A percentile compares a stretch with the other conserved stretches of the same genome.
Evolutionary conservation across 106 monocot species (phyloP).

Genomic region (Gastrodia elata): DNA sequence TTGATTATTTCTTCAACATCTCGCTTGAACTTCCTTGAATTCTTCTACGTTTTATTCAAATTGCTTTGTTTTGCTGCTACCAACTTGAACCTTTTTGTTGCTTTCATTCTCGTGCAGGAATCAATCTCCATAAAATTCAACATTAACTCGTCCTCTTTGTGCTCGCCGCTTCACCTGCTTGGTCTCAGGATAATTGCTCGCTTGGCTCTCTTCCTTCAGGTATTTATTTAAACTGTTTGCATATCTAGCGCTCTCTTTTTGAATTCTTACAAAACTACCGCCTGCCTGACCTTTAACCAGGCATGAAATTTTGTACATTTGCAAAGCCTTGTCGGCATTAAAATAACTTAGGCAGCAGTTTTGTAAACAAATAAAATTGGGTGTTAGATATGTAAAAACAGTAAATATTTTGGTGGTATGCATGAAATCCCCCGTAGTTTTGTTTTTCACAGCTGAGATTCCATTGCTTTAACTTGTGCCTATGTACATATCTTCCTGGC

Average conservation of each 20-base stretch:
- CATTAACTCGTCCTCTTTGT: constrained; percentile 13
- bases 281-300: no score
- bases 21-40: not conserved
- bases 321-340: no score
- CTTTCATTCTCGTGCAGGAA: constrained; percentile 13
- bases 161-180: not conserved
- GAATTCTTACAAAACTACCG: not conserved
- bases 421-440: not conserved
- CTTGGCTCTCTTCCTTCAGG: not conserved
- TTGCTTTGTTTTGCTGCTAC: not conserved
- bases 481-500: not conserved
- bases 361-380: no score
- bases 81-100: not conserved
- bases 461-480: not conserved
- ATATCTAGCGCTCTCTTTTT: not conserved
- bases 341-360: no score
- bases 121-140: constrained; percentile 29
- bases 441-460: not conserved
- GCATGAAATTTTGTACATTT: no score
- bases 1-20: not conserved
- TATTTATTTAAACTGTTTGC: not conserved
- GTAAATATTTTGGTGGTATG: no score
- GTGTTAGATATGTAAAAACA: no score
- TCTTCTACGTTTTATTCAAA: no score
- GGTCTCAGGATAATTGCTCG: not conserved